phyloP scores from a whole-genome alignment of 805 yeast species.

The Isabelozyma gotoi region DNA sequence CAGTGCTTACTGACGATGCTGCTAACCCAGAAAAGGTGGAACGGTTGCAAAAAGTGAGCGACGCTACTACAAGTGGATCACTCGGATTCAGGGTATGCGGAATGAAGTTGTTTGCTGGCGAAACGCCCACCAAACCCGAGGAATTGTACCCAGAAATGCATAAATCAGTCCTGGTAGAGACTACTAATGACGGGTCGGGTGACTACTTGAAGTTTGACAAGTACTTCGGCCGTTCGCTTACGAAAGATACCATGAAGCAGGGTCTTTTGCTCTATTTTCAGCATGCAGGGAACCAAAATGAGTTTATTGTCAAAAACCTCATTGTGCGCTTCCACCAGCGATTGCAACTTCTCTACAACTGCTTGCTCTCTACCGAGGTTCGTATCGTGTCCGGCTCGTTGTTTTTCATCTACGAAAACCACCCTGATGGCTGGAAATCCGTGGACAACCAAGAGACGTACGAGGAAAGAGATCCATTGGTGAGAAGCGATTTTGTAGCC shows the following conservation, averaged over 20 bases:
- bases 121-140: slow-evolving; percentile 8
- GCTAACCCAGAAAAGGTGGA: slow-evolving; percentile 53
- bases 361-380: slow-evolving; percentile 60
- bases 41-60: slow-evolving; percentile 64
- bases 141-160: slow-evolving; percentile 14
- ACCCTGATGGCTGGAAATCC: slow-evolving; percentile 50
- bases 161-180: slow-evolving; percentile 11
- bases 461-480: slow-evolving; percentile 39
- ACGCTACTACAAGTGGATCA: slow-evolving; percentile 76
- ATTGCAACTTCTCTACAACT: slow-evolving; percentile 63
- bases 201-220: slow-evolving; percentile 60
- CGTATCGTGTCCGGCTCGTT: slow-evolving; percentile 72
- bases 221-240: slow-evolving; percentile 65
- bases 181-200: slow-evolving; percentile 25
- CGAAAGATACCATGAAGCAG: slow-evolving; percentile 36
- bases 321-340: slow-evolving; percentile 52
- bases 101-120: slow-evolving; percentile 53
- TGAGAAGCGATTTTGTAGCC: slow-evolving; percentile 17
- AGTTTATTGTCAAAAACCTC: slow-evolving; percentile 26
- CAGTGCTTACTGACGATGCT: slow-evolving; percentile 60
- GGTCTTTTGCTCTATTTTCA: slow-evolving; percentile 48
- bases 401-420: slow-evolving; percentile 73
- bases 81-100: slow-evolving; percentile 84
- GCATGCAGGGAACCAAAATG: slow-evolving; percentile 29
- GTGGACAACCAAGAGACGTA: slow-evolving; percentile 23